Conservation (phyloP, 345 rosid species). For the Rhodamnia rubescens region DNA sequence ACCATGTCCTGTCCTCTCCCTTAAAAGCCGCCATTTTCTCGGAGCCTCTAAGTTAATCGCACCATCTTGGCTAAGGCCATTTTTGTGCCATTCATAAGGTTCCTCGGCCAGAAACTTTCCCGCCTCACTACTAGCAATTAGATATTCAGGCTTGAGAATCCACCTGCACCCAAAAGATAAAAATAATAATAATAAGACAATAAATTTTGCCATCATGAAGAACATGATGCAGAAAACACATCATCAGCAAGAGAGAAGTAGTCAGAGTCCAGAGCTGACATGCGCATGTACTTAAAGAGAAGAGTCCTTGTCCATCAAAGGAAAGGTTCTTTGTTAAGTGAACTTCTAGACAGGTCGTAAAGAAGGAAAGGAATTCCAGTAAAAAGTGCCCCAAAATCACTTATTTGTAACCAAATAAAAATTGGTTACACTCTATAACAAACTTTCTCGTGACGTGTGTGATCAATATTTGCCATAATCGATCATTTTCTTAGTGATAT, state of each 20-base stretch:
- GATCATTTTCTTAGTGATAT: not conserved
- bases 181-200: not conserved
- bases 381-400: not conserved
- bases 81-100: slow-evolving; percentile 76
- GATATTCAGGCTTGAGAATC: slow-evolving; percentile 77
- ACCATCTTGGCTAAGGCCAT: slow-evolving; percentile 69
- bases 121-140: slow-evolving; percentile 58
- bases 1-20: slow-evolving; percentile 87
- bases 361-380: not conserved
- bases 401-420: not conserved
- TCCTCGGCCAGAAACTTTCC: slow-evolving; percentile 74
- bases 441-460: not conserved
- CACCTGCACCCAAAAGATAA: slow-evolving; percentile 50
- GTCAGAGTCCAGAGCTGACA: not conserved
- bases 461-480: not conserved
- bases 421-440: not conserved
- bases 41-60: slow-evolving; percentile 76
- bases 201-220: not conserved
- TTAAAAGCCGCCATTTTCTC: slow-evolving; percentile 75
- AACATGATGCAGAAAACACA: not conserved
- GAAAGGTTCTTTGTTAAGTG: not conserved
- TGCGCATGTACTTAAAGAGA: not conserved
- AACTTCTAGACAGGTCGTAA: not conserved
- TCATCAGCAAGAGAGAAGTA: not conserved
- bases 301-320: not conserved